Conservation (phyloP, 129 eudicot species). For the Lactuca sativa region DNA sequence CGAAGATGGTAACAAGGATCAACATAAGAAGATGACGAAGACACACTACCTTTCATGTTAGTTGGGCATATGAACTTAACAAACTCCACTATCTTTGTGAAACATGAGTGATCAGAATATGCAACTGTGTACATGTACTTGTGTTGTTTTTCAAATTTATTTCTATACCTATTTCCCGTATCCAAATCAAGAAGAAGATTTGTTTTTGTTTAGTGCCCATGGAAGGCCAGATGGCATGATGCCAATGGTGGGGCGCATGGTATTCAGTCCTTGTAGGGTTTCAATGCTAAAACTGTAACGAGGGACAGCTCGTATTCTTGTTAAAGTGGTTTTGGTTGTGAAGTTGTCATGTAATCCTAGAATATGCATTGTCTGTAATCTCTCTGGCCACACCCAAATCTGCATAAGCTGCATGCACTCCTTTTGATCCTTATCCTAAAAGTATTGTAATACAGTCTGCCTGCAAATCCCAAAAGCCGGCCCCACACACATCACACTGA, state of each 20-base stretch:
- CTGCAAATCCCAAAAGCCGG: too few relatives aligned
- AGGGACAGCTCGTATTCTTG: slow-evolving; percentile 94
- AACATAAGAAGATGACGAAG: too few relatives aligned
- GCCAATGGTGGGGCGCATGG: slow-evolving; percentile 73
- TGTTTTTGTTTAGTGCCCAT: slow-evolving; percentile 56
- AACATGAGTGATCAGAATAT: slow-evolving; percentile 82
- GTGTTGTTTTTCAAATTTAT: slow-evolving; percentile 37
- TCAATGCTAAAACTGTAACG: slow-evolving; percentile 80
- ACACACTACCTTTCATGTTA: too few relatives aligned
- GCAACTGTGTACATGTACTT: slow-evolving; percentile 60
- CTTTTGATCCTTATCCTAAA: neutral
- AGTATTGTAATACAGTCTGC: too few relatives aligned
- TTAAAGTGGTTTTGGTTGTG: slow-evolving; percentile 77
- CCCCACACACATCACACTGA: too few relatives aligned
- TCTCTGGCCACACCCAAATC: slow-evolving; percentile 99
- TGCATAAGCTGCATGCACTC: slow-evolving; percentile 21
- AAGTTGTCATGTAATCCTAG: slow-evolving; percentile 67
- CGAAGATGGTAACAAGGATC: too few relatives aligned
- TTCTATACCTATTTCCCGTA: too few relatives aligned
- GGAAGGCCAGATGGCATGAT: slow-evolving; percentile 96
- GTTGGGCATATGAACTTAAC: slow-evolving; percentile 44
- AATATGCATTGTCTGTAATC: slow-evolving; percentile 86
- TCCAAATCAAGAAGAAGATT: too few relatives aligned
- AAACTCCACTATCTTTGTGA: slow-evolving; percentile 68
- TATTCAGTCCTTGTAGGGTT: slow-evolving; percentile 71